Base-by-base conservation (phyloP, 2,329 filamentous ascomycete species). In the Phialophora tarda region DNA sequence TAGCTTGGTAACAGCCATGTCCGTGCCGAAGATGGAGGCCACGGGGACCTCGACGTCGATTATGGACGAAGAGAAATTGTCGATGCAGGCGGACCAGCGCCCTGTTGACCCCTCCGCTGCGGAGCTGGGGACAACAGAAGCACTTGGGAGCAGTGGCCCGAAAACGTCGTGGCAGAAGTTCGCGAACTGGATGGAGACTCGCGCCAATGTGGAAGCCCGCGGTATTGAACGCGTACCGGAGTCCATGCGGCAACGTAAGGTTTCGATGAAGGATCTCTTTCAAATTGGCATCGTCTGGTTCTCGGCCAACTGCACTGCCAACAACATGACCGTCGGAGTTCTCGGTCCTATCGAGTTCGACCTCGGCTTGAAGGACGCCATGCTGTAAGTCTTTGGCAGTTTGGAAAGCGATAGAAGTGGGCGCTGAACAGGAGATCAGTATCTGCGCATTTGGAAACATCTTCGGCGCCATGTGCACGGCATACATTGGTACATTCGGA, bases 271-370 rank as follows among this genome's bases (percentile, higher is more conserved):
- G 14, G 83, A 86, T 69, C 86, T 86, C 72, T 76, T 82, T 48
- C 85, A 88, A 74, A 82, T 85, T 23, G 82, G 81, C 21, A 75
- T 87, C 55, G 76, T 89, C 58, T 89, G 86, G 87, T 82, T 88
- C 68, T 86, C 84, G 10, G 83, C 88, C 74, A 89, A 89, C 72
- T 78, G 88, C 7, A 84, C 85, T 2, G 84, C 86, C 28, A 88
- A 88, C 76, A 88, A 89, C 69, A 83, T 89, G 56, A 87, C 86
- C 0, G 78, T 89, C n/a, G 87, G 85, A 0, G 87, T 88, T 82
- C 80, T 89, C 23, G 87, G 86, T 0, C 59, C 59, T 11, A 54
- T 61, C 48, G 59, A 51, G 48, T 61, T 53, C 59, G 1, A 54
- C 48, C 59, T 61, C 1, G 59, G 59, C 28, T 41, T 61, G 44